phyloP scores from a whole-genome alignment of 139 green algal species.

The Chlorella sp. region DNA sequence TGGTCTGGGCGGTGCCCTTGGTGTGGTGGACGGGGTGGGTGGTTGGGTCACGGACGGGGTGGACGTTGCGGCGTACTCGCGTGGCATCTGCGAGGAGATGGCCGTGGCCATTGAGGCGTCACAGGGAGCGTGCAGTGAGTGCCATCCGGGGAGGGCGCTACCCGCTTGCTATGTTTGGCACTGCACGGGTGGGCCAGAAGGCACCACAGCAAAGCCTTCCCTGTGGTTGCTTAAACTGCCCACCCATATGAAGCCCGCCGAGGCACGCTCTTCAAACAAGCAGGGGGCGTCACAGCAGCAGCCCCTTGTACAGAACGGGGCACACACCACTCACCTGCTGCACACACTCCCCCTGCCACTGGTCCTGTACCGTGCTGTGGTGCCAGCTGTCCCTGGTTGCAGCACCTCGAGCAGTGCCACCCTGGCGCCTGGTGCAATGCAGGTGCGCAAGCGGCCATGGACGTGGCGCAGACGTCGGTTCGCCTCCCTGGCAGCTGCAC shows the following conservation, averaged over 20 bases:
- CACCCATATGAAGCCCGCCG: background rate
- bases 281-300: background rate
- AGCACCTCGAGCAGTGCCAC: too few relatives aligned
- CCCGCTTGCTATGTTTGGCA: background rate
- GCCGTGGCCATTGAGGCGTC: background rate
- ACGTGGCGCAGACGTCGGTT: constrained; percentile 28
- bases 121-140: background rate
- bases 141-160: too few relatives aligned
- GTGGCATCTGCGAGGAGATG: constrained; percentile 28
- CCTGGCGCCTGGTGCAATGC: background rate
- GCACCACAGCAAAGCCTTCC: background rate
- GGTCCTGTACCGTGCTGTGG: too few relatives aligned
- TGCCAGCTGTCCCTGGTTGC: too few relatives aligned
- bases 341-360: too few relatives aligned
- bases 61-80: constrained; percentile 64
- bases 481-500: constrained; percentile 40
- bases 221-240: background rate
- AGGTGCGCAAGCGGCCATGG: constrained; percentile 21
- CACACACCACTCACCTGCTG: too few relatives aligned
- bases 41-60: constrained; percentile 72
- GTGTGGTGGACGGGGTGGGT: constrained; percentile 87
- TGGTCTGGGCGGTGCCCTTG: constrained; percentile 40
- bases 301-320: background rate
- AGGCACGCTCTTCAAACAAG: background rate
- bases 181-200: background rate